Evolutionary conservation across 2,329 filamentous ascomycete genomes (phyloP).

Genomic region (Colletotrichum karsti): DNA sequence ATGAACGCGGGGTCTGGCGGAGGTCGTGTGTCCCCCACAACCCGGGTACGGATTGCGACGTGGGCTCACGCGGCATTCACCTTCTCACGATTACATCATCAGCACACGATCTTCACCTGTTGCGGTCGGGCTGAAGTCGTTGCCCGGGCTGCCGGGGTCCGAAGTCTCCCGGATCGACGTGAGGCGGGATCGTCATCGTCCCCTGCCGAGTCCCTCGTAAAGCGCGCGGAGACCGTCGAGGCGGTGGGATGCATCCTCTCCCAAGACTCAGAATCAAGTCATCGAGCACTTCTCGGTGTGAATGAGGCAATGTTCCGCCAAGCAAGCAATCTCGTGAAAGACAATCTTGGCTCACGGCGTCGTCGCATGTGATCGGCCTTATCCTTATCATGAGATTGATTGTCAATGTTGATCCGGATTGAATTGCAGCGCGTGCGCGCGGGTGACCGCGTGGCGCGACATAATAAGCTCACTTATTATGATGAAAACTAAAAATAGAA

Average conservation of each 20-base stretch:
- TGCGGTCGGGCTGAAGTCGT: neutral
- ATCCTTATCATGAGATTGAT: neutral
- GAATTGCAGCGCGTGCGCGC: neutral
- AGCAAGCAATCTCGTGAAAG: constrained; percentile 8
- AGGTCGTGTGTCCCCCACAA: neutral
- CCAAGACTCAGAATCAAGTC: neutral
- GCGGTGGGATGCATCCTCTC: neutral
- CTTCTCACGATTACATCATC: neutral
- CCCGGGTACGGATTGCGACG: neutral
- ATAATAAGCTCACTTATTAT: neutral
- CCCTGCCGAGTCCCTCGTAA: neutral
- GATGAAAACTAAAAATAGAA: constrained; percentile 14
- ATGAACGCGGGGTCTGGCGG: neutral
- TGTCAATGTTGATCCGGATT: neutral
- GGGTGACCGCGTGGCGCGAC: neutral
- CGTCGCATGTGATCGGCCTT: constrained; percentile 6
- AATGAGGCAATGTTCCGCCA: neutral
- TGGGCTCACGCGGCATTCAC: neutral
- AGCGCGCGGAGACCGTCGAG: neutral
- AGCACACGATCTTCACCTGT: neutral
- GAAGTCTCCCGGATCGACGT: neutral
- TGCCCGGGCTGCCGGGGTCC: constrained; percentile 1
- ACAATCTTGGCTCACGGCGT: neutral
- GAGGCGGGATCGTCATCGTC: neutral
- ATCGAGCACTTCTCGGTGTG: neutral